Evolutionary conservation across 345 rosid species (phyloP).

Genomic region (Ricinus communis): DNA sequence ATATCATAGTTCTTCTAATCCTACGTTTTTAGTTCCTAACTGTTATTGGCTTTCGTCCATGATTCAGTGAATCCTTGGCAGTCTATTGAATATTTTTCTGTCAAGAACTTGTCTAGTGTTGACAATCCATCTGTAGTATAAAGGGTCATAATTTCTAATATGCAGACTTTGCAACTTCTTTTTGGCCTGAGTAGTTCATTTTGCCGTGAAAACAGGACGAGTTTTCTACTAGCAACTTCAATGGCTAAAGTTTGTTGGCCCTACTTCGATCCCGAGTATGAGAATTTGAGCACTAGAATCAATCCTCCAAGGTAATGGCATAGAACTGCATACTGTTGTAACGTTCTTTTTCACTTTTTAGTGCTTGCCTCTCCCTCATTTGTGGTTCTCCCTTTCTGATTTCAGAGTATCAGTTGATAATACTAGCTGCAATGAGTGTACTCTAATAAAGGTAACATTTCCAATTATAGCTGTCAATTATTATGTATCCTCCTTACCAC

Average conservation of each 20-base stretch:
- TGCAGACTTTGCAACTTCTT: not conserved
- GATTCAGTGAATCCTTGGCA: too few species aligned
- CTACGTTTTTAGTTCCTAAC: too few species aligned
- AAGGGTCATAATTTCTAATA: not conserved
- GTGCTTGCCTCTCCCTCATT: too few species aligned
- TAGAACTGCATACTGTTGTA: not conserved
- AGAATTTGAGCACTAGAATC: slow-evolving; percentile 79
- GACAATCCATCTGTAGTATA: too few species aligned
- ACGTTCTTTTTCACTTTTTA: not conserved
- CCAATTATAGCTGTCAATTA: not conserved
- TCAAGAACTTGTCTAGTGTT: too few species aligned
- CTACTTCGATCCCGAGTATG: slow-evolving; percentile 94
- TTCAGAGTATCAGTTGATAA: slow-evolving; percentile 90
- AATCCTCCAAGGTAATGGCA: slow-evolving; percentile 79
- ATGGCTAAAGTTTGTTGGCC: slow-evolving; percentile 90
- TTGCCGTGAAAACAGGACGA: slow-evolving; percentile 13
- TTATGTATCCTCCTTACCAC: not conserved
- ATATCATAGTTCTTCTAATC: too few species aligned
- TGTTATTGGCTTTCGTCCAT: too few species aligned
- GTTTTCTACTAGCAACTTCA: slow-evolving; percentile 4
- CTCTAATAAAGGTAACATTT: slow-evolving; percentile 68
- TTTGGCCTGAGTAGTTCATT: not conserved
- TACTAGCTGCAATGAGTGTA: slow-evolving; percentile 60
- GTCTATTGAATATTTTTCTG: too few species aligned
- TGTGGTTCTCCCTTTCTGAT: not conserved